These are phyloP conservation scores for Hortiboletus campestris DNA, from an alignment of 768 basidiomycete genomes.

Conservation along the genomic window DNA sequence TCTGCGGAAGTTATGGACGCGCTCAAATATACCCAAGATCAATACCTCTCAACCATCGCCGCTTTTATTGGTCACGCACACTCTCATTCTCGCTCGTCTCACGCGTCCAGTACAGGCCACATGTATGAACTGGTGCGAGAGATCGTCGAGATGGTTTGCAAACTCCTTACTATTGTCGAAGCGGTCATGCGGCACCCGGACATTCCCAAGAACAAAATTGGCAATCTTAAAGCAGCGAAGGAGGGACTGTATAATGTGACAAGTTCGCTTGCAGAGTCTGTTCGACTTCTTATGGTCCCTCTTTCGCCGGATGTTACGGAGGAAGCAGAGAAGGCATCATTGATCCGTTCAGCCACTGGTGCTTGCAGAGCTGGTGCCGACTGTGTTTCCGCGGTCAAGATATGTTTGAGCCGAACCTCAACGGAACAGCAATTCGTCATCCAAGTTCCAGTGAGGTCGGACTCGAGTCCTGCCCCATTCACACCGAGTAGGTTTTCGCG, in stretches of 20 bases:
- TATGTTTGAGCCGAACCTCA: slow-evolving; percentile 66
- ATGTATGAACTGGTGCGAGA: slow-evolving; percentile 95
- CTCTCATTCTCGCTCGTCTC: slow-evolving; percentile 83
- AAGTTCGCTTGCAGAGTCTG: slow-evolving; percentile 82
- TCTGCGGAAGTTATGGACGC: slow-evolving; percentile 70
- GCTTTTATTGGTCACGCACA: slow-evolving; percentile 98
- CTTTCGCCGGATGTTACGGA: slow-evolving; percentile 53
- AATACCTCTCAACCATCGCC: slow-evolving; percentile 90
- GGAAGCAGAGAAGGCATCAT: slow-evolving; percentile 75
- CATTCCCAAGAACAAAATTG: slow-evolving; percentile 60
- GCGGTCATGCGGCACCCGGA: slow-evolving; percentile 78
- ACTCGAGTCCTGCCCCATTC: slow-evolving; percentile 43
- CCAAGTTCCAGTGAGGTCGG: slow-evolving; percentile 53
- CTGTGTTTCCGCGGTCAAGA: slow-evolving; percentile 82
- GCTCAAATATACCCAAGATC: slow-evolving; percentile 82
- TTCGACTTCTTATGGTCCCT: slow-evolving; percentile 67
- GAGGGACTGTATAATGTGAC: slow-evolving; percentile 83
- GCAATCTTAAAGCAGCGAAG: slow-evolving; percentile 67
- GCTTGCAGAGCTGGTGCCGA: slow-evolving; percentile 87
- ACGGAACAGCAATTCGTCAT: slow-evolving; percentile 65
- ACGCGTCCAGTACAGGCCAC: slow-evolving; percentile 90
- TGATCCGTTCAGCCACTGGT: slow-evolving; percentile 84
- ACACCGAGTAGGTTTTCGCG: slow-evolving; percentile 49
- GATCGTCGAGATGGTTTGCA: slow-evolving; percentile 91
- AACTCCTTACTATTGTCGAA: slow-evolving; percentile 88